phyloP scores from a whole-genome alignment of 805 yeast species.

The Candida yuanshanica region DNA sequence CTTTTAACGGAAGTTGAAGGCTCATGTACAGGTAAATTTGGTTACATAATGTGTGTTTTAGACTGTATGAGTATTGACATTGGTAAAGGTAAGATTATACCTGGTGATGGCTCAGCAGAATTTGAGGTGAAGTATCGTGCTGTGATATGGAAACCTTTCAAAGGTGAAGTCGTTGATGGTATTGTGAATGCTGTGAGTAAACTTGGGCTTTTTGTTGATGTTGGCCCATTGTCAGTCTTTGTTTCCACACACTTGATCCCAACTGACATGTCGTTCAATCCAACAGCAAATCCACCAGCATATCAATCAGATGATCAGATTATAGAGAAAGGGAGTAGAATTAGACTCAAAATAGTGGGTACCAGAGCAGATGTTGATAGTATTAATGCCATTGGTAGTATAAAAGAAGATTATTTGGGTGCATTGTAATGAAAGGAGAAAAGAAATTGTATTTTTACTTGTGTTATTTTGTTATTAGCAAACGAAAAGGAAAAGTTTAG shows the following conservation, averaged over 20 bases:
- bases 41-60: constrained; percentile 92
- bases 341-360: constrained; percentile 93
- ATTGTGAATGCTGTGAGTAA: constrained; percentile 89
- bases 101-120: constrained; percentile 91
- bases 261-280: constrained; percentile 86
- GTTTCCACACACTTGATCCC: constrained; percentile 94
- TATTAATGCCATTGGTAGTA: constrained; percentile 95
- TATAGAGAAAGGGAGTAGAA: constrained; percentile 89
- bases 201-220: constrained; percentile 97
- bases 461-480: neutral
- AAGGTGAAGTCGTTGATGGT: constrained; percentile 98
- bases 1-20: constrained; percentile 95
- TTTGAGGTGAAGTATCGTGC: constrained; percentile 95
- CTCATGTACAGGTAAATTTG: constrained; percentile 97
- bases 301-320: constrained; percentile 93
- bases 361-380: constrained; percentile 96
- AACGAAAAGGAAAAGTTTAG: neutral
- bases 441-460: neutral
- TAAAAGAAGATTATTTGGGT: constrained; percentile 96
- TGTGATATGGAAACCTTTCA: constrained; percentile 96
- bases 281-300: constrained; percentile 97
- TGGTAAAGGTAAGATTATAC: constrained; percentile 88
- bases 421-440: constrained; percentile 39
- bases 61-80: constrained; percentile 94
- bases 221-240: constrained; percentile 92